Base-by-base conservation (phyloP, 768 basidiomycete species). In the Pisolithus albus region DNA sequence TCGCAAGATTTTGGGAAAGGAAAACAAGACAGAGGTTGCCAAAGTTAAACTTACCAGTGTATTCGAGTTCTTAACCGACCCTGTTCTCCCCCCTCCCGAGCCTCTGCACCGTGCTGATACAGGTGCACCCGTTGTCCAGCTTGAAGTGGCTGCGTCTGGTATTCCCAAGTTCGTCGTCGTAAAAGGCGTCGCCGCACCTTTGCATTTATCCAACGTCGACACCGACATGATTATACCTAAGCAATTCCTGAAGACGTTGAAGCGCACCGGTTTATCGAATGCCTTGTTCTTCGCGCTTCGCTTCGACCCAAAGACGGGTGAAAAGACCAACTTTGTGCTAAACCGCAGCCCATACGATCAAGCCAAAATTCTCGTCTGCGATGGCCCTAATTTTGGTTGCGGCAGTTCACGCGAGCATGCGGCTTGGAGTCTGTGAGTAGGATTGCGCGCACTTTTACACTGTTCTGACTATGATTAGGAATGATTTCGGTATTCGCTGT, bases 201-300 rank as follows among this genome's bases (percentile, higher is more conserved):
- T 91, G 68, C 77, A 85, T 65, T 85, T 86, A 42, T 81, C 85
- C 54, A 91, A 92, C 59, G 83, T 93, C 56, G 92, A 95, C 69
- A 95, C 92, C 43, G 92, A 95, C 61, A 88, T 86, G 81, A 91
- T 95, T 66, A 92, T 94, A 63, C 92, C 92, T 3, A 92, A 93
- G 61, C 91, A 92, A 61, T 94, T 93, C 74, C 71, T 94, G 67
- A 94, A 93, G 70, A 94, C 92, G 0, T 71, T 95, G 61, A 90
- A 92, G 68, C 80, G 92, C 50, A 92, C 92, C 39, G 92, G 92
- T 42, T 77, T 95, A 43, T 87, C 88, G 7, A 72, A 84, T 50
- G 90, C 87, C 18, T 71, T 92, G 47, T 95, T 95, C 76, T 86
- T 77, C 64, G 78, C 86, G n/a, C 72, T 88, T 38, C 81, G 92